Conservation (phyloP, 805 yeast genomes). For the Hagleromyces aurorensis region DNA sequence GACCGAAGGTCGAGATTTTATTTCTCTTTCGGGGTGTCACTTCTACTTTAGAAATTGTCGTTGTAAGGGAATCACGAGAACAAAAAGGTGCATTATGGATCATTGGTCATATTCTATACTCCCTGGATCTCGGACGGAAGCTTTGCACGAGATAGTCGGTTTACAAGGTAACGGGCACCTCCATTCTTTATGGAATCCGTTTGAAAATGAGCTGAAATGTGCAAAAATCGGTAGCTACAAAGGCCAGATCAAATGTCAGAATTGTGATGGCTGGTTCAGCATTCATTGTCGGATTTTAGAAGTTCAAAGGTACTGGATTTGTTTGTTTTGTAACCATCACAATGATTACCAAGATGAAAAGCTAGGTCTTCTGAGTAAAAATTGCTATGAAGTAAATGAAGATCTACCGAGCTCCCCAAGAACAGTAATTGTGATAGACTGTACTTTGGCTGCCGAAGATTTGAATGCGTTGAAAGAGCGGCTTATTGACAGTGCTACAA, state of each 20-base stretch:
- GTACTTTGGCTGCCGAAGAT: constrained; percentile 6
- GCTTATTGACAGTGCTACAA: constrained; percentile 1
- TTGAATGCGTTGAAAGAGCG: constrained; percentile 5
- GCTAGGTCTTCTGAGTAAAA: neutral
- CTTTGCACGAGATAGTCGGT: constrained; percentile 7
- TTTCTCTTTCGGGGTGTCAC: too few species aligned
- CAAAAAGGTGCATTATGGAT: too few species aligned
- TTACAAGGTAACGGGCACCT: constrained; percentile 10
- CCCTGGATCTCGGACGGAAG: constrained; percentile 14
- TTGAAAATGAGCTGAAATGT: constrained; percentile 2
- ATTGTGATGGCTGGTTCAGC: constrained; percentile 5
- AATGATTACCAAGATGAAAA: constrained; percentile 6
- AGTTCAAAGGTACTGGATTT: constrained; percentile 8
- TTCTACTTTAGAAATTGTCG: too few species aligned
- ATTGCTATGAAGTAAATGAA: neutral
- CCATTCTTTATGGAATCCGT: constrained; percentile 9
- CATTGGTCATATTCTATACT: constrained; percentile 8
- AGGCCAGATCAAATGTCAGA: constrained; percentile 3
- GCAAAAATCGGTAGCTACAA: too few species aligned
- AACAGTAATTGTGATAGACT: constrained; percentile 8
- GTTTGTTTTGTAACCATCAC: constrained; percentile 11
- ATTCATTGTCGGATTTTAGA: constrained; percentile 2
- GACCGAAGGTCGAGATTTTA: too few species aligned
- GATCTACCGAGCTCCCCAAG: neutral
- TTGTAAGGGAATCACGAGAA: too few species aligned